phyloP scores from a whole-genome alignment of 208 protist species.

The Trypanosoma mega region DNA sequence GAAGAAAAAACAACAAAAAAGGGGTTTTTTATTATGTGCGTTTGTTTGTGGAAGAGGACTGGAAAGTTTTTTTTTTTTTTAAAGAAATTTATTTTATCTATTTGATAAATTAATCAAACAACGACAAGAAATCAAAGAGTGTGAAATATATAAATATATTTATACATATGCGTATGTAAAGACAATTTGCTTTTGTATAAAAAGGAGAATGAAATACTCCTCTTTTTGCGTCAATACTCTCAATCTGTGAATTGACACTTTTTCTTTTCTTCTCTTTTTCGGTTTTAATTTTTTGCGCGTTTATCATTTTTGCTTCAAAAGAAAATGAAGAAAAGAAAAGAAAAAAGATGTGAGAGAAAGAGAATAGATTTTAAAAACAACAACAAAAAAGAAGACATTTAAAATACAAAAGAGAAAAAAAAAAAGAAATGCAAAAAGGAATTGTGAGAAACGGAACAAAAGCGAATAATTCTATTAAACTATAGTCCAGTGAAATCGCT shows the following conservation, averaged over 20 bases:
- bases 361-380: background rate
- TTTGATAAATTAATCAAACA: background rate
- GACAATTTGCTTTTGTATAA: too few relatives aligned
- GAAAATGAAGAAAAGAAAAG: background rate
- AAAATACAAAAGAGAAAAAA: background rate
- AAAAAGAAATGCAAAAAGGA: background rate
- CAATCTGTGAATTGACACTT: background rate
- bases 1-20: too few relatives aligned
- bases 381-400: background rate
- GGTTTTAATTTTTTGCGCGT: background rate
- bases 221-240: too few relatives aligned
- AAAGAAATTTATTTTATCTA: too few relatives aligned
- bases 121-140: background rate
- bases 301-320: background rate
- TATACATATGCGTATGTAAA: too few relatives aligned
- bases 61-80: too few relatives aligned
- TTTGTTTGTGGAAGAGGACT: too few relatives aligned
- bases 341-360: background rate
- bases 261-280: background rate
- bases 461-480: background rate
- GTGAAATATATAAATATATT: too few relatives aligned
- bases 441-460: background rate
- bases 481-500: too few relatives aligned
- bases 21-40: too few relatives aligned
- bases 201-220: too few relatives aligned